A percentile compares a stretch with the other conserved stretches of the same genome.
Evolutionary conservation across 1,139 yeast genomes (phyloP).

Genomic region (Hemisphaericaspora lyxosophila): DNA sequence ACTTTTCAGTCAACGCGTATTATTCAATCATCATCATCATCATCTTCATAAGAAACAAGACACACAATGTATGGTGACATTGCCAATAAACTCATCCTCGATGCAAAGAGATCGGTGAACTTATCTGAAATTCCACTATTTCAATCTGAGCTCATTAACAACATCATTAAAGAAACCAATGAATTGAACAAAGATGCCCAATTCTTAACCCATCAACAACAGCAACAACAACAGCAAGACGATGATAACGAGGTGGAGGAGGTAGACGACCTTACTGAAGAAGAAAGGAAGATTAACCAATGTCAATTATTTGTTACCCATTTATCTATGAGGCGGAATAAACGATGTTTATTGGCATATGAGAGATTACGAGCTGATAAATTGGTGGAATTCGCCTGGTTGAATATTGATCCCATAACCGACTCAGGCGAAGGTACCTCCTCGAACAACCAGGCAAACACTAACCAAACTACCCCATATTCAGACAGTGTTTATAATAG

Average conservation of each 20-base stretch:
- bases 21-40: not conserved
- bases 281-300: slow-evolving; percentile 49
- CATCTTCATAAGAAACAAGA: too few species aligned
- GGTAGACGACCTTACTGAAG: too few species aligned
- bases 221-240: slow-evolving; percentile 19
- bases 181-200: slow-evolving; percentile 57
- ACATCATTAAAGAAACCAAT: slow-evolving; percentile 56
- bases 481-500: slow-evolving; percentile 7
- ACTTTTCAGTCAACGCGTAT: not conserved
- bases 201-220: slow-evolving; percentile 27
- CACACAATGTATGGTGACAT: slow-evolving; percentile 79
- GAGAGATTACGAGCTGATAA: slow-evolving; percentile 69
- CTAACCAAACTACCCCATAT: slow-evolving; percentile 1
- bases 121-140: slow-evolving; percentile 70
- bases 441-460: too few species aligned
- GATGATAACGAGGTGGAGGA: too few species aligned
- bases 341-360: slow-evolving; percentile 84
- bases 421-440: slow-evolving; percentile 11
- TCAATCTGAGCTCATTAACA: slow-evolving; percentile 73
- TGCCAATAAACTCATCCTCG: slow-evolving; percentile 77
- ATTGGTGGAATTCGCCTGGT: slow-evolving; percentile 74
- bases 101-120: slow-evolving; percentile 75
- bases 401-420: slow-evolving; percentile 40
- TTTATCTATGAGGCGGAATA: slow-evolving; percentile 80
- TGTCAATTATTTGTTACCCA: slow-evolving; percentile 83